Base-by-base conservation (phyloP, 345 rosid species). In the Cardamine chenopodiifolia region DNA sequence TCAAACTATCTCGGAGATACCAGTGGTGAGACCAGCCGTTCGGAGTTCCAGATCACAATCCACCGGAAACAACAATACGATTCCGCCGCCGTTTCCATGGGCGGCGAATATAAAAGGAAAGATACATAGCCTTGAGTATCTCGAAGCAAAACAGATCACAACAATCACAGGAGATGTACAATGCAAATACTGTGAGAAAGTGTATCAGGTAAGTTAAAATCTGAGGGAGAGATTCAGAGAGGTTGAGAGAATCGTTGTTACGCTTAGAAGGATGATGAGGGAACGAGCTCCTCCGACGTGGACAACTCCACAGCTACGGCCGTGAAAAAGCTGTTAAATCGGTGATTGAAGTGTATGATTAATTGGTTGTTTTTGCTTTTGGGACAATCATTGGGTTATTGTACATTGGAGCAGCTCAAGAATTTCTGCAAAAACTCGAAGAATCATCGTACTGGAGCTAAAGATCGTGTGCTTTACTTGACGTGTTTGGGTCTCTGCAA, bases 341-440 rank as follows among this genome's bases (percentile, higher is more conserved):
- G 0, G 81, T 90, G 74, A 78, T 88, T 15, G 52, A 91, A 88
- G 75, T 62, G 77, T 57, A 11, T 60, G 17, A 91, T 91, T 22
- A 94, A 91, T 70, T 94, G 98, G 98, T 75, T 94, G 73, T 94
- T 94, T 73, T 70, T 94, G 86, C 80, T 94, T 19, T 77, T 90
- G 55, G 98, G 95, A 13, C 89, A 90, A 72, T 66, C 82, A 68
- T 59, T 93, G 22, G 97, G 96, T 0, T 81, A 82, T 57, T 91
- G 95, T 62, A 87, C 94, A 3, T 82, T 93, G 19, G 85, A 83
- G 2, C 91, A 91, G 75, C 76, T 94, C 61, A 94, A 88, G 86
- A 89, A 94, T 80, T 89, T 93, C 35, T 94, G 98, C 68, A 91
- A 89, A 79, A 93, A 93, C 49, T 82, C 89, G 0, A 82, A 79